These are phyloP conservation scores for Aspergillus awamori DNA, from an alignment of 2,329 filamentous ascomycete species.

Conservation along the genomic window DNA sequence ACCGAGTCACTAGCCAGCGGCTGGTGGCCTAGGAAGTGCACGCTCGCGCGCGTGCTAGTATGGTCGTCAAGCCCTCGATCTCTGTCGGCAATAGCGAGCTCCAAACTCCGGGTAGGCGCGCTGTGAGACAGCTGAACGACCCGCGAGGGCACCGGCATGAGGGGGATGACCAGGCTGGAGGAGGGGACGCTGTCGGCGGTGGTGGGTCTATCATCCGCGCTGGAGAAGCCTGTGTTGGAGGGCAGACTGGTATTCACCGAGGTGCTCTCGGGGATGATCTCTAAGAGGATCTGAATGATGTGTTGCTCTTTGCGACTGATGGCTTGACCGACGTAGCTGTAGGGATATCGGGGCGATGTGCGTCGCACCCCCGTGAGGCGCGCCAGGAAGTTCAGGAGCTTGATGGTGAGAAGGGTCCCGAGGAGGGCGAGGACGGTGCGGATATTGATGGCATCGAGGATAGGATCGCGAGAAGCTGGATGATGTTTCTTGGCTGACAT, in stretches of 20 bases:
- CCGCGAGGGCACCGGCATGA: neutral
- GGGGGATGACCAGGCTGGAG: neutral
- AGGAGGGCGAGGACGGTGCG: neutral
- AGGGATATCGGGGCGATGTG: conserved; percentile 14
- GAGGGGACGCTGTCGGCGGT: conserved; percentile 4
- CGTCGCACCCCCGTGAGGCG: conserved; percentile 20
- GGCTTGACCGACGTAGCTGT: conserved; percentile 15
- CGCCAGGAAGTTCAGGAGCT: conserved; percentile 28
- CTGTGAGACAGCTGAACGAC: conserved; percentile 9
- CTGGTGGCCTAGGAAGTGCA: neutral
- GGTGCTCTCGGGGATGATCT: conserved; percentile 18
- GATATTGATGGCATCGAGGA: neutral
- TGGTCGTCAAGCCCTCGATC: neutral
- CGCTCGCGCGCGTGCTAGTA: neutral
- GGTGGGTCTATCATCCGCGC: conserved; percentile 10
- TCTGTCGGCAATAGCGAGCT: neutral
- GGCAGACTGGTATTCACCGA: neutral
- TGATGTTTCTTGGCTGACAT: conserved; percentile 4
- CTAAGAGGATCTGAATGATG: conserved; percentile 26
- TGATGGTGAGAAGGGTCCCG: conserved; percentile 24
- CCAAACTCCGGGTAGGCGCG: neutral
- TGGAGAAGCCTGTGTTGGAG: neutral
- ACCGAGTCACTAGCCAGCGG: conserved; percentile 24
- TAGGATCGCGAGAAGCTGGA: neutral
- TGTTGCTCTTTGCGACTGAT: conserved; percentile 28